Percentiles rank a stretch among this genome's conserved stretches.
Evolutionary conservation across 2,329 filamentous ascomycete genomes (phyloP).

Genomic region (Pleurostoma richardsiae): DNA sequence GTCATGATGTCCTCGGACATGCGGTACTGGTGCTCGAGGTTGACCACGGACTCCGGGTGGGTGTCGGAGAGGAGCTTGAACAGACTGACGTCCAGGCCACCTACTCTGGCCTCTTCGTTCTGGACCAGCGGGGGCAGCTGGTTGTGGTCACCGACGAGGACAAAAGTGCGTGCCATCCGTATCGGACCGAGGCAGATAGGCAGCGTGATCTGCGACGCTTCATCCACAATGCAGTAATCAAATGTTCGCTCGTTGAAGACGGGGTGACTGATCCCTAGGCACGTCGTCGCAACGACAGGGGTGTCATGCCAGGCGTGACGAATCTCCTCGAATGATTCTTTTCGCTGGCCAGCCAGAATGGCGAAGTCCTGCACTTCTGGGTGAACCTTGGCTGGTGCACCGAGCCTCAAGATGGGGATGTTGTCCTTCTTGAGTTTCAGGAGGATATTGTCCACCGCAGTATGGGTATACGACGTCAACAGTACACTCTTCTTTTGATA

Average conservation of each 20-base stretch:
- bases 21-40: conserved; percentile 91
- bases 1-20: conserved; percentile 98
- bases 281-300: conserved; percentile 90
- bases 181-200: conserved; percentile 94
- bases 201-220: conserved; percentile 94
- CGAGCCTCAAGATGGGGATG: conserved; percentile 78
- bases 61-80: conserved; percentile 91
- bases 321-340: conserved; percentile 76
- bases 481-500: conserved; percentile 88
- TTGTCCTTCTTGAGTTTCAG: conserved; percentile 80
- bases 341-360: conserved; percentile 68
- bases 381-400: conserved; percentile 80
- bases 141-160: conserved; percentile 94
- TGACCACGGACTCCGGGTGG: conserved; percentile 83
- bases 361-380: conserved; percentile 83
- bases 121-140: conserved; percentile 92
- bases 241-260: conserved; percentile 87
- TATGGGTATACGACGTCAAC: conserved; percentile 93
- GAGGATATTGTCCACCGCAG: conserved; percentile 95
- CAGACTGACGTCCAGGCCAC: conserved; percentile 85
- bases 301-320: conserved; percentile 78
- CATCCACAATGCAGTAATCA: conserved; percentile 97
- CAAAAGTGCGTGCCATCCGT: conserved; percentile 85
- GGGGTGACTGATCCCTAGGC: conserved; percentile 83
- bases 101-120: conserved; percentile 79